Percentiles rank a stretch among this genome's conserved stretches.
Conservation (phyloP, 1,139 yeast species). For the Hyphopichia pseudoburtonii region DNA sequence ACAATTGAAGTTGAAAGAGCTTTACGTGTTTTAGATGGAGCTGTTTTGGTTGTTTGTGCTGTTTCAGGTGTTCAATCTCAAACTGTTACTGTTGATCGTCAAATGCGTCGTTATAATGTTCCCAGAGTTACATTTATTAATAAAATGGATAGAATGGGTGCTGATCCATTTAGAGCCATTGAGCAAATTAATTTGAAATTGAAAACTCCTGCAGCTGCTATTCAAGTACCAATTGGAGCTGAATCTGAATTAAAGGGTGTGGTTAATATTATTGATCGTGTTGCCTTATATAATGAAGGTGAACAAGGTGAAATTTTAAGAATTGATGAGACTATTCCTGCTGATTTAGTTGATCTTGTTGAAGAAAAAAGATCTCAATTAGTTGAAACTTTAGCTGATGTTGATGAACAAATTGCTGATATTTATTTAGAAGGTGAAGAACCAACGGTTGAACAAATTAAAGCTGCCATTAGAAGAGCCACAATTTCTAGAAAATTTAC, state of each 20-base stretch:
- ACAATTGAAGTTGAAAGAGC: constrained; percentile 99
- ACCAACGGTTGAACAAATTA: constrained; percentile 80
- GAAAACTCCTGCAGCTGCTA: constrained; percentile 94
- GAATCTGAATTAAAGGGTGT: constrained; percentile 85
- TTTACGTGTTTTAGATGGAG: constrained; percentile 94
- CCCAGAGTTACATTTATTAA: constrained; percentile 95
- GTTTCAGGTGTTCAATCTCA: constrained; percentile 98
- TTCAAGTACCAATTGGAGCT: constrained; percentile 95
- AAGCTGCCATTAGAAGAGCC: constrained; percentile 87
- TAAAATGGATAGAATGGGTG: constrained; percentile 99
- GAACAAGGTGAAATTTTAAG: constrained; percentile 79
- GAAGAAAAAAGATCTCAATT: constrained; percentile 80
- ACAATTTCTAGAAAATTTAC: constrained; percentile 97
- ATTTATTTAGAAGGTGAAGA: constrained; percentile 85
- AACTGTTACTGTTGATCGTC: constrained; percentile 97
- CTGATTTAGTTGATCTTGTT: constrained; percentile 67
- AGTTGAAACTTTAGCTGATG: constrained; percentile 95
- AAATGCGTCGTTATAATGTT: constrained; percentile 97
- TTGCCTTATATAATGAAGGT: constrained; percentile 88
- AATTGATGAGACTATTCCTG: constrained; percentile 67
- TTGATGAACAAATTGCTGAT: constrained; percentile 96
- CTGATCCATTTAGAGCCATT: constrained; percentile 93
- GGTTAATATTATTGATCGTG: constrained; percentile 86
- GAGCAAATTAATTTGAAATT: constrained; percentile 86
- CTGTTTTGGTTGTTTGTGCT: constrained; percentile 96